These are phyloP conservation scores for Cunninghamia lanceolata DNA, from an alignment of 75 land plant species.

Conservation along the genomic window DNA sequence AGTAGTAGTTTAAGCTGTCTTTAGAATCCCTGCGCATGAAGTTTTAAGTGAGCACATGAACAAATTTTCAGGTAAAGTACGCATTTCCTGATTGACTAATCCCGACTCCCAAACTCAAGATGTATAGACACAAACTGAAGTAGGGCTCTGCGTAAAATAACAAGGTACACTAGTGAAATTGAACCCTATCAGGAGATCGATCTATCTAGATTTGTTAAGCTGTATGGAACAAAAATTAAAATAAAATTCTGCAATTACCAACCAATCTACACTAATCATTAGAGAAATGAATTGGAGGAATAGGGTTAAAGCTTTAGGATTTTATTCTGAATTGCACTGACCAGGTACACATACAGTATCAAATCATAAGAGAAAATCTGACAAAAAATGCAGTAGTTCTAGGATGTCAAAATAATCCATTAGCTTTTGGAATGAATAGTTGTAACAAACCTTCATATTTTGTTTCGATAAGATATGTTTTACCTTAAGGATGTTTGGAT, in stretches of 20 bases:
- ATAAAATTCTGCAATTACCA: background rate
- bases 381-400: background rate
- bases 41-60: background rate
- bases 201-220: background rate
- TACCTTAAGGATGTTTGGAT: slow-evolving; percentile 79
- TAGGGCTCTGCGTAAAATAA: background rate
- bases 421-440: too few relatives aligned
- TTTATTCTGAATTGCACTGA: background rate
- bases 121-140: background rate
- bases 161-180: background rate
- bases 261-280: background rate
- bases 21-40: background rate
- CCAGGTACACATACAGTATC: background rate
- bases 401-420: background rate
- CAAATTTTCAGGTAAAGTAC: background rate
- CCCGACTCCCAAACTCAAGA: background rate
- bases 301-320: background rate
- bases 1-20: background rate
- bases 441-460: too few relatives aligned
- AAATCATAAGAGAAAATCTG: background rate
- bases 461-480: background rate
- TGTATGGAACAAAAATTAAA: background rate
- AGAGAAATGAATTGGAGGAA: background rate
- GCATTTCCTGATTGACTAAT: background rate
- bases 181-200: background rate